phyloP scores from a whole-genome alignment of 2,329 filamentous ascomycete genomes.

The Penicillium sp. region DNA sequence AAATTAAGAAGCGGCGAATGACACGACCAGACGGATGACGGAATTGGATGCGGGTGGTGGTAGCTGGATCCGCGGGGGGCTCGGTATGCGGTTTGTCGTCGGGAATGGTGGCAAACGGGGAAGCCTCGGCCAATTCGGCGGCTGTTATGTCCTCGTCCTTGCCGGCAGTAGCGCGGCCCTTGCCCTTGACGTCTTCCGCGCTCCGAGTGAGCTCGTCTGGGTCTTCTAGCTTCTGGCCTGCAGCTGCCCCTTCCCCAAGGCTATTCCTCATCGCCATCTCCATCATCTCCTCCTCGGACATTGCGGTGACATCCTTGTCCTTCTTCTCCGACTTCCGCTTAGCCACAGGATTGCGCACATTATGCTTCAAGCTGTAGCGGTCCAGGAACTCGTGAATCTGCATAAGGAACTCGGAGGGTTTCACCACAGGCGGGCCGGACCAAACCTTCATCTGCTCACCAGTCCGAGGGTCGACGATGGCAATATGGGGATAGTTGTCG shows the following conservation, averaged over 20 bases:
- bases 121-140: constrained; percentile 30
- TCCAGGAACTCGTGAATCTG: constrained; percentile 96
- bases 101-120: constrained; percentile 66
- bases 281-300: constrained; percentile 97
- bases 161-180: constrained; percentile 47
- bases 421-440: constrained; percentile 77
- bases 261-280: constrained; percentile 91
- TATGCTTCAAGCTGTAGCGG: constrained; percentile 80
- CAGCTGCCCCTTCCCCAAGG: constrained; percentile 54
- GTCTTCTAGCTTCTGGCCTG: constrained; percentile 59
- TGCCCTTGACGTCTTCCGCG: constrained; percentile 43
- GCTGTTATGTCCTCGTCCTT: constrained; percentile 35
- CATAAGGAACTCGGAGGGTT: constrained; percentile 74
- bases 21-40: constrained; percentile 77
- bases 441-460: constrained; percentile 97
- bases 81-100: constrained; percentile 70
- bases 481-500: constrained; percentile 93
- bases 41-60: constrained; percentile 87
- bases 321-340: constrained; percentile 68
- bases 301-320: constrained; percentile 70
- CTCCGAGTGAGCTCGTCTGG: constrained; percentile 83
- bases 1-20: constrained; percentile 75
- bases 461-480: constrained; percentile 90
- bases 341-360: constrained; percentile 89
- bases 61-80: constrained; percentile 64